A percentile compares a stretch with the other conserved stretches of the same genome.
phyloP scores from a whole-genome alignment of 78 protist species.

The Cavenderia fasciculata region DNA sequence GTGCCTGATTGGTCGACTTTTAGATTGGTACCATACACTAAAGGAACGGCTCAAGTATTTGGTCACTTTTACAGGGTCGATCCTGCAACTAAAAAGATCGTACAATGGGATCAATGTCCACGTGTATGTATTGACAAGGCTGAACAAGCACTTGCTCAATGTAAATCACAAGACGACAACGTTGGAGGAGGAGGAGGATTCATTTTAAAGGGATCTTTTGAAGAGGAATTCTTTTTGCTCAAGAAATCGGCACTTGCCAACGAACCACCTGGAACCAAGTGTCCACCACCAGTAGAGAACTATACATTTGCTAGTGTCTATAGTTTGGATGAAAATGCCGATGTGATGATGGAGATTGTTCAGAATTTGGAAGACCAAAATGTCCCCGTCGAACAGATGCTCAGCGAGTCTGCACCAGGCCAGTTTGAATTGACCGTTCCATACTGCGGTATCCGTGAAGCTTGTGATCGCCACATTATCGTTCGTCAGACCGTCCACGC shows the following conservation, averaged over 20 bases:
- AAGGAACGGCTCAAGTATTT: slow-evolving; percentile 12
- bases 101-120: slow-evolving; percentile 10
- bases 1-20: slow-evolving; percentile 33
- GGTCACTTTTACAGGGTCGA: neutral
- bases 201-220: slow-evolving; percentile 31
- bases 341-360: neutral
- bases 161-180: neutral
- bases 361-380: neutral
- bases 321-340: slow-evolving; percentile 1
- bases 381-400: slow-evolving; percentile 39
- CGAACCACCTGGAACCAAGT: neutral
- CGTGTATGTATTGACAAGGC: neutral
- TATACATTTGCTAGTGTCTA: slow-evolving; percentile 10
- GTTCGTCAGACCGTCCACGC: slow-evolving; percentile 19
- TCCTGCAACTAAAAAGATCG: neutral
- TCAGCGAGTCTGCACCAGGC: slow-evolving; percentile 36
- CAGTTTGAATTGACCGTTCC: slow-evolving; percentile 57
- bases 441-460: slow-evolving; percentile 11
- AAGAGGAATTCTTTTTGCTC: slow-evolving; percentile 52
- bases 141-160: neutral
- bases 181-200: neutral
- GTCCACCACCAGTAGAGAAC: no score
- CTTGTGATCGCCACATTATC: slow-evolving; percentile 53
- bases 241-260: neutral
- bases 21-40: neutral